Evolutionary conservation across 306 rosid genomes (phyloP), one percentile per base, ranked within the genome.

Genomic region (Corylus americana): DNA sequence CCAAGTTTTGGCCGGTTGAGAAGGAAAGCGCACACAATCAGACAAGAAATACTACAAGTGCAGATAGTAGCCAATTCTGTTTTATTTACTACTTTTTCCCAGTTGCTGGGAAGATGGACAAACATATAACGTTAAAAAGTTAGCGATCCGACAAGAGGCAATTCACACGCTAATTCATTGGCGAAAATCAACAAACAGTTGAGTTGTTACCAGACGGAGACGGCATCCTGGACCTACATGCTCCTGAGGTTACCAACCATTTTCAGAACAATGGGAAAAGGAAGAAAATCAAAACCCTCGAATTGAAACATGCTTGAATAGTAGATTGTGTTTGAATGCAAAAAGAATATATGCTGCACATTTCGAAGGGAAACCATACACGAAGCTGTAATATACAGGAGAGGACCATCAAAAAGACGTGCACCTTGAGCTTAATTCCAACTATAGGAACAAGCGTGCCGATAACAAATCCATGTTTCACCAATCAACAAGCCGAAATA

Each of bases 321-420:
- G n/a, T 20, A 44, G 50, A 44, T 37, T 39, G 74, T n/a, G 77
- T 64, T 81, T 51, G 70, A 64, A 71, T 49, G 54, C 53, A 22
- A n/a, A 13, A 37, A 75, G 69, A 78, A 81, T 63, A 55, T 73
- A 62, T 45, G 77, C 48, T 70, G 85, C 76, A 74, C 31, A 81
- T 61, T n/a, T 80, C 79, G 86, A 54, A 39, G 37, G 69, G 78
- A 77, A 78, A 81, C 39, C 89, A 80, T 80, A 70, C 87, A 81
- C 61, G 70, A 80, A 81, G 70, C 54, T 39, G 74, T 80, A 80
- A 90, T 90, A 81, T 89, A 89, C 93, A 90, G 78, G 84, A 81
- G 74, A 77, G 76, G 79, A 74, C 71, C 78, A 84, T 53, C 88
- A 68, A 80, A 74, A 73, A 67, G 80, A 69, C 55, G 72, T 13